phyloP scores from a whole-genome alignment of 225 moss, liverwort and hornwort species.

The Pseudoscleropodium purum region DNA sequence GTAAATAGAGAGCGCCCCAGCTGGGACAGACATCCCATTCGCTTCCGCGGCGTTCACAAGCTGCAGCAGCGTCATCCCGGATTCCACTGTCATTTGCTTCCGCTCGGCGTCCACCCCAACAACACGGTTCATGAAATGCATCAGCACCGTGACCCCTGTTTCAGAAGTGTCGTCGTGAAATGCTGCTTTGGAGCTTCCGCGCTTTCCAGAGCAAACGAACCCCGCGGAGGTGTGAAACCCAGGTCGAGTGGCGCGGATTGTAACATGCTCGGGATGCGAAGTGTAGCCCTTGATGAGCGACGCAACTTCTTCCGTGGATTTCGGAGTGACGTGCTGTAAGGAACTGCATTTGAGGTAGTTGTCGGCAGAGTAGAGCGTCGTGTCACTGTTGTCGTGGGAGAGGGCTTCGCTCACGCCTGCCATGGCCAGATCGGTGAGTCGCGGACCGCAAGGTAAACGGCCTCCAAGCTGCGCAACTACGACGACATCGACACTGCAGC shows the following conservation, averaged over 20 bases:
- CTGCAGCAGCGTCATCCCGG: slow-evolving; percentile 48
- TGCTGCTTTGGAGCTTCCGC: background rate
- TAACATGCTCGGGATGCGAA: background rate
- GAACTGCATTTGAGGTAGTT: slow-evolving; percentile 29
- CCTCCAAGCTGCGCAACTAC: background rate
- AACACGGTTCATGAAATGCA: slow-evolving; percentile 39
- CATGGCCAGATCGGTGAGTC: background rate
- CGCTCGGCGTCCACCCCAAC: slow-evolving; percentile 9
- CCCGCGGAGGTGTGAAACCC: slow-evolving; percentile 21
- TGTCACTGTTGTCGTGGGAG: slow-evolving; percentile 3
- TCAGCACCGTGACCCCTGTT: slow-evolving; percentile 21
- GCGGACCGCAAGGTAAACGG: background rate
- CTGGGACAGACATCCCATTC: slow-evolving; percentile 21
- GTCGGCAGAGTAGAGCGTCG: slow-evolving; percentile 5
- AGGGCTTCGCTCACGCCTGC: slow-evolving; percentile 8
- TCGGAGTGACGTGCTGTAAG: background rate
- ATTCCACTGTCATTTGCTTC: slow-evolving; percentile 26
- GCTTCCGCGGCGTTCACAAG: slow-evolving; percentile 29
- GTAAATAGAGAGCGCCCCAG: slow-evolving; percentile 26
- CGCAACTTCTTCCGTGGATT: slow-evolving; percentile 3
- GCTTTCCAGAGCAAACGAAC: slow-evolving; percentile 21
- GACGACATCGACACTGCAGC: background rate
- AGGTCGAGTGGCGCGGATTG: slow-evolving; percentile 25
- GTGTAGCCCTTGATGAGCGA: background rate
- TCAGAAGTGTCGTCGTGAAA: background rate